Conservation (phyloP, 768 basidiomycete genomes). For the Rhizopogon salebrosus region DNA sequence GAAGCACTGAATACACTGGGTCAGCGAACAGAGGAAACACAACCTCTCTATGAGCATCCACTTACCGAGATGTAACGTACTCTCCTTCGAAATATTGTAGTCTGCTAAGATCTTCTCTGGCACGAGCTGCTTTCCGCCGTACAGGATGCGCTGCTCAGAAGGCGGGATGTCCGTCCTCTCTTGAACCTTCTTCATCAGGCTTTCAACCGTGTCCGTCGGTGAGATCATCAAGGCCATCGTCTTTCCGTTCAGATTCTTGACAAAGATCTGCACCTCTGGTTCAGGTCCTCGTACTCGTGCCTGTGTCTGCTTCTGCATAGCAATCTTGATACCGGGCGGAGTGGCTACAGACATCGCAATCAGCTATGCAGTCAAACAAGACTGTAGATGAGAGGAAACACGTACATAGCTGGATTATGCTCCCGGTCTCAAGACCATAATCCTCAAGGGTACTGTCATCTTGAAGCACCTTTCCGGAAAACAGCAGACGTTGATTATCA, state of each 20-base stretch:
- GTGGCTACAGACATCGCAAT: not conserved
- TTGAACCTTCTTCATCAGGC: not conserved
- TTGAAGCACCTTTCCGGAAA: conserved; percentile 45
- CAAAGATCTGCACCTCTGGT: conserved; percentile 32
- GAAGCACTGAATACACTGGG: not conserved
- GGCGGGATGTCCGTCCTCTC: not conserved
- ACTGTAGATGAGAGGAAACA: conserved; percentile 5
- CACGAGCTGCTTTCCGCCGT: conserved; percentile 31
- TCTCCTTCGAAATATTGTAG: conserved; percentile 40
- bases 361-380: not conserved
- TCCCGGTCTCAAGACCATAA: conserved; percentile 7
- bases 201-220: conserved; percentile 1
- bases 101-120: conserved; percentile 41
- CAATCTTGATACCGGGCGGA: not conserved
- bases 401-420: conserved; percentile 7
- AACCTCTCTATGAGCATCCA: not conserved
- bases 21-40: not conserved
- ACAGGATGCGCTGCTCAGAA: conserved; percentile 4
- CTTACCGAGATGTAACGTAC: conserved; percentile 28
- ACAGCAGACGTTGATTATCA: conserved; percentile 38
- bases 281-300: conserved; percentile 24
- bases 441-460: conserved; percentile 38
- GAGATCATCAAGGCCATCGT: conserved; percentile 45
- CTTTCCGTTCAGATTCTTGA: conserved; percentile 38
- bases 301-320: not conserved